These are phyloP conservation scores for Durusdinium trenchii DNA, from an alignment of 73 alveolate species.

Conservation along the genomic window DNA sequence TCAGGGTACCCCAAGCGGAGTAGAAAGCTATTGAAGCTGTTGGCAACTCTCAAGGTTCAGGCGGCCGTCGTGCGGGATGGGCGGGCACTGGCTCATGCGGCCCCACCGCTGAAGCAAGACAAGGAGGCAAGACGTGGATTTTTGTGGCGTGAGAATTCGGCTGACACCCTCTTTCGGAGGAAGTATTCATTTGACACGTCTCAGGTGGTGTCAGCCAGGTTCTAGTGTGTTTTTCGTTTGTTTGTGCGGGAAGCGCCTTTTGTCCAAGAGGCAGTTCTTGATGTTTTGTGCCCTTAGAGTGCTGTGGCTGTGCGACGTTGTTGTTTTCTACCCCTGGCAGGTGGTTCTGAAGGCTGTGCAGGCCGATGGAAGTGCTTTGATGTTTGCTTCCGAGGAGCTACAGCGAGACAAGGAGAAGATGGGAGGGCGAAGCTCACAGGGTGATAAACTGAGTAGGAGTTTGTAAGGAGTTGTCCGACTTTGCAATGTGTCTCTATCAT, in stretches of 20 bases:
- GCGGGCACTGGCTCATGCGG: constrained; percentile 65
- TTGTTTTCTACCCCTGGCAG: background rate
- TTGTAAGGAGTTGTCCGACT: background rate
- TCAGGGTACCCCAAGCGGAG: background rate
- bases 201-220: background rate
- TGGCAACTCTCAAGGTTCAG: background rate
- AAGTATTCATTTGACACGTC: background rate
- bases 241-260: background rate
- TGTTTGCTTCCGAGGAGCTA: constrained; percentile 64
- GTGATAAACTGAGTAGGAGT: background rate
- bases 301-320: background rate
- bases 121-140: no score
- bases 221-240: background rate
- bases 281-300: background rate
- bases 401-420: constrained; percentile 47
- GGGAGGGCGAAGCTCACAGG: no score
- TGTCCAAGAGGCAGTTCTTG: background rate
- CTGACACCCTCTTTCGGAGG: background rate
- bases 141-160: no score
- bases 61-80: constrained; percentile 37
- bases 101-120: constrained; percentile 12
- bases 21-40: background rate
- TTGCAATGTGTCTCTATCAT: background rate
- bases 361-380: constrained; percentile 47
- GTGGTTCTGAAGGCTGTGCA: constrained; percentile 75